These are phyloP conservation scores for Linanthus parryae DNA, from an alignment of 148 eudicot genomes.

Conservation along the genomic window DNA sequence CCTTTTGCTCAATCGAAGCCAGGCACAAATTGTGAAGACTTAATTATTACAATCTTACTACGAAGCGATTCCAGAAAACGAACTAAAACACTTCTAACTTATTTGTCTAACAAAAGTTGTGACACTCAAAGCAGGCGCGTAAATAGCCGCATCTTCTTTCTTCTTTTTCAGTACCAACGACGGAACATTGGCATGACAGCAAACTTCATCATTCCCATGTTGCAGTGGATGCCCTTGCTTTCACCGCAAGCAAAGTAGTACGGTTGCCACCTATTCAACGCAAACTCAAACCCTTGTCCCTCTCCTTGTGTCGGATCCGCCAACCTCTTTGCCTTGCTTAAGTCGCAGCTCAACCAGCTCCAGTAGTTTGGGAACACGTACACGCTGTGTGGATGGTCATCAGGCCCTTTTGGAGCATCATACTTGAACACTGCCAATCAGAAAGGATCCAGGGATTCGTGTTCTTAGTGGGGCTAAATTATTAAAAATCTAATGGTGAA, in stretches of 20 bases:
- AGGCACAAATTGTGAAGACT: too few relatives aligned
- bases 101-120: too few relatives aligned
- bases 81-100: too few relatives aligned
- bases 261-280: slow-evolving; percentile 51
- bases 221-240: slow-evolving; percentile 58
- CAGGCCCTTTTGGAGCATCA: slow-evolving; percentile 36
- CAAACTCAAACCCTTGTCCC: slow-evolving; percentile 56
- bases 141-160: too few relatives aligned
- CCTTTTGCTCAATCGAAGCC: too few relatives aligned
- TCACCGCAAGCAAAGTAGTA: slow-evolving; percentile 74
- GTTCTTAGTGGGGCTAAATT: background rate
- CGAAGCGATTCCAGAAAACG: too few relatives aligned
- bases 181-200: slow-evolving; percentile 43
- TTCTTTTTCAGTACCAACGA: slow-evolving; percentile 1
- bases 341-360: slow-evolving; percentile 62
- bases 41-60: too few relatives aligned
- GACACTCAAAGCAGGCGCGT: too few relatives aligned
- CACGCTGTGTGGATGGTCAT: slow-evolving; percentile 53
- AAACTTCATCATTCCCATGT: slow-evolving; percentile 63
- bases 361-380: slow-evolving; percentile 50
- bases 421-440: slow-evolving; percentile 77
- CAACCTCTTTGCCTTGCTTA: slow-evolving; percentile 34
- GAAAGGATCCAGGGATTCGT: background rate
- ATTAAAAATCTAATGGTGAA: background rate
- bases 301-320: slow-evolving; percentile 42